Percentiles rank a stretch among this genome's conserved stretches.
phyloP scores from a whole-genome alignment of 805 yeast species.

The Metschnikowia lochheadii region DNA sequence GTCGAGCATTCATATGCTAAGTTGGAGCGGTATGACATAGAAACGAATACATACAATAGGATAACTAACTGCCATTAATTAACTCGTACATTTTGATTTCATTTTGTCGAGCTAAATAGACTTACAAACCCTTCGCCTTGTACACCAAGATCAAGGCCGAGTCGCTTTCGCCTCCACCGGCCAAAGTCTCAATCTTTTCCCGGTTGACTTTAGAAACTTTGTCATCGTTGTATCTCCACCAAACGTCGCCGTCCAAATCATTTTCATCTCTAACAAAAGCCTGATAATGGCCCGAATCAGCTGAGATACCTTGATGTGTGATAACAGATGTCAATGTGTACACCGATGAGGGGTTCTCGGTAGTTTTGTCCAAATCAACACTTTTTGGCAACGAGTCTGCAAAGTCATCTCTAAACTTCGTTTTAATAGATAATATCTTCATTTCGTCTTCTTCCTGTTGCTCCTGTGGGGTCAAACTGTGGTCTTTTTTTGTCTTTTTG shows the following conservation, averaged over 20 bases:
- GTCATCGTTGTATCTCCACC: constrained; percentile 97
- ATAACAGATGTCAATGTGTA: constrained; percentile 80
- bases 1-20: not conserved
- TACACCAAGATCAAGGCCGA: constrained; percentile 87
- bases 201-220: constrained; percentile 72
- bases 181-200: constrained; percentile 76
- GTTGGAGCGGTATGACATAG: not conserved
- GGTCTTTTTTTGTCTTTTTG: constrained; percentile 52
- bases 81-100: not conserved
- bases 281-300: constrained; percentile 97
- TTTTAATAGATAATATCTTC: constrained; percentile 44
- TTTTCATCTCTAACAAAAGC: constrained; percentile 72
- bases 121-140: constrained; percentile 65
- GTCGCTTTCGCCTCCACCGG: constrained; percentile 98
- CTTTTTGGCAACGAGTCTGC: constrained; percentile 38
- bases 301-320: constrained; percentile 92
- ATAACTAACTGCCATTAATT: not conserved
- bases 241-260: constrained; percentile 62
- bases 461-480: constrained; percentile 45
- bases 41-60: constrained; percentile 1
- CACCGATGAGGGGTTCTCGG: constrained; percentile 83
- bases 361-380: constrained; percentile 31
- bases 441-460: constrained; percentile 51
- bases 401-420: constrained; percentile 51
- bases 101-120: not conserved